phyloP scores from a whole-genome alignment of 441 rosid species.

The Metrosideros polymorpha region DNA sequence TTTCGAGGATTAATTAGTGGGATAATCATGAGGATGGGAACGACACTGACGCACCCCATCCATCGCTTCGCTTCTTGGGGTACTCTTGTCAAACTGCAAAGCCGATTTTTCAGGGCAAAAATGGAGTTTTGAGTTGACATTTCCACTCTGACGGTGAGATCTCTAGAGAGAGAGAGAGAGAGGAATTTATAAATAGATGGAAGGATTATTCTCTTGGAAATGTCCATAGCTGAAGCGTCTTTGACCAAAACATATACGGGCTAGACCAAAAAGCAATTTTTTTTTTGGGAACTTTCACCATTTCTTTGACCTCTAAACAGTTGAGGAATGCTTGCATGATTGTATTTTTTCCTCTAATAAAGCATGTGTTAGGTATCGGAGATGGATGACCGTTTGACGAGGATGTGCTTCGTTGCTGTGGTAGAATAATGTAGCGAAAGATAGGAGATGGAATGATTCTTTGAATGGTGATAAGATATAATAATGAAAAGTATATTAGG shows the following conservation, averaged over 20 bases:
- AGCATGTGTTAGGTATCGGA: neutral
- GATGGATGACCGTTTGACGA: neutral
- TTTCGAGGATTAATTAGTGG: neutral
- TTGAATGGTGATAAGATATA: neutral
- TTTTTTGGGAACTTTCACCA: constrained; percentile 1
- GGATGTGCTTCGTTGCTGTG: neutral
- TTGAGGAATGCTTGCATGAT: neutral
- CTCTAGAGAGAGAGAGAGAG: neutral
- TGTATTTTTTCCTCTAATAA: neutral
- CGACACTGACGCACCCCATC: neutral
- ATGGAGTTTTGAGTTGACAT: constrained; percentile 15
- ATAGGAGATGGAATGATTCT: neutral
- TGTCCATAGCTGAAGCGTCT: constrained; percentile 37
- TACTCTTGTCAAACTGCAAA: neutral
- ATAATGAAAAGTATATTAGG: neutral
- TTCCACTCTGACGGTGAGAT: neutral
- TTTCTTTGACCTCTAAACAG: constrained; percentile 23
- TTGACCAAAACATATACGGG: constrained; percentile 35
- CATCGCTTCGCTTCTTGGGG: neutral
- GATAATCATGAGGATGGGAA: neutral
- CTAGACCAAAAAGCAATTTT: neutral
- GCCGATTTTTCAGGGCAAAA: constrained; percentile 31
- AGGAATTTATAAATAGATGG: neutral
- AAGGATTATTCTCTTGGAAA: neutral
- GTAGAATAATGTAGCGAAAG: neutral